phyloP scores from a whole-genome alignment of 2,329 filamentous ascomycete genomes.

The Epichloe typhina region DNA sequence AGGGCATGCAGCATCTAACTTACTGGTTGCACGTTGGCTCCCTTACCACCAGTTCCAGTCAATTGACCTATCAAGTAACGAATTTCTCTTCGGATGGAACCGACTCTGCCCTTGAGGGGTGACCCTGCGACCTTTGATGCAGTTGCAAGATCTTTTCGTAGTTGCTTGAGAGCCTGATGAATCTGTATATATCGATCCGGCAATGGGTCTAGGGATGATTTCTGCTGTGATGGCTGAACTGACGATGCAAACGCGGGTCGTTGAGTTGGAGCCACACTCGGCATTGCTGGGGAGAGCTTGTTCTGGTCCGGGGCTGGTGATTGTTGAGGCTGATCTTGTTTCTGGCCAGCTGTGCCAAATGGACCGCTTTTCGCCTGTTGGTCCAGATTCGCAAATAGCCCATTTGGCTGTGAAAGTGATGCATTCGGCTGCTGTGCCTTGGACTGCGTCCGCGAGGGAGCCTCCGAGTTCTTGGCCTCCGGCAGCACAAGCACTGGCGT shows the following conservation, averaged over 20 bases:
- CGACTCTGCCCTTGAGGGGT: slow-evolving; percentile 50
- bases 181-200: slow-evolving; percentile 41
- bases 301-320: not conserved
- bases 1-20: slow-evolving; percentile 11
- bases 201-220: slow-evolving; percentile 3
- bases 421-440: not conserved
- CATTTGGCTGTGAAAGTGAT: slow-evolving; percentile 8
- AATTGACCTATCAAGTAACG: slow-evolving; percentile 62
- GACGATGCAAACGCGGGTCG: not conserved
- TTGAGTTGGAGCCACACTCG: slow-evolving; percentile 1
- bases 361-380: slow-evolving; percentile 11
- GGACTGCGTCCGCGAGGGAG: slow-evolving; percentile 2
- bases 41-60: slow-evolving; percentile 41
- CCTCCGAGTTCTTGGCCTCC: slow-evolving; percentile 10
- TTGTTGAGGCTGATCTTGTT: not conserved
- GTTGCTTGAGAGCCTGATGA: slow-evolving; percentile 54
- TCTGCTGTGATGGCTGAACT: slow-evolving; percentile 2
- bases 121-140: slow-evolving; percentile 35
- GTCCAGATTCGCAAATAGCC: slow-evolving; percentile 10
- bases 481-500: not conserved
- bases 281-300: not conserved
- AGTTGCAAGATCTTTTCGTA: slow-evolving; percentile 48
- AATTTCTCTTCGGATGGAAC: slow-evolving; percentile 59
- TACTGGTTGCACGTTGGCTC: slow-evolving; percentile 38
- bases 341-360: not conserved